Base-by-base conservation (phyloP, 1,284 basidiomycete species). In the Fomitopsis schrenkii region DNA sequence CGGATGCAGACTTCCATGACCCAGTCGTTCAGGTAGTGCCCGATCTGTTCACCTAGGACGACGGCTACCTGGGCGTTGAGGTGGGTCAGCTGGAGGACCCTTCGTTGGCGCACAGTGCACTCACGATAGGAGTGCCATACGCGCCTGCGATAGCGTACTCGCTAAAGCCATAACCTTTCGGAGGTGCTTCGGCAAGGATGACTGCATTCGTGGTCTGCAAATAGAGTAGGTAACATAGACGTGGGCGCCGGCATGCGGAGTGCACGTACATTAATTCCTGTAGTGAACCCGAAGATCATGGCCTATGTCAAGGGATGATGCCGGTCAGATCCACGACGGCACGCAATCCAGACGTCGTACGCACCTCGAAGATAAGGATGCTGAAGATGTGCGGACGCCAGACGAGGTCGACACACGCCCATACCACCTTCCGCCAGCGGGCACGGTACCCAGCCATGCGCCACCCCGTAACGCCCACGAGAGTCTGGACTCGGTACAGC, bases 1-100 rank as follows among this genome's bases (percentile, higher is more conserved):
- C 79, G 76, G 66, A 88, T 83, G 57, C 76, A 79, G n/a, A 71
- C 46, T 62, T 80, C 81, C 78, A 85, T 84, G 50, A 90, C 81
- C 77, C 80, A 85, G 62, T 91, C 89, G 66, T 91, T 90, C 61
- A 80, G 68, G 66, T 82, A 91, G 17, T 86, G 80, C 42, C 89
- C 90, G 5, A 83, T 68, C 1, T 90, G 28, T 70, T 92, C 88
- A 44, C 90, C 90, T 46, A 91, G 70, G n/a, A 91, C 58, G 3
- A 86, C 83, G 0, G 83, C 83, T 12, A 89, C 77, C 84, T 87
- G 8, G 30, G 62, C 6, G 17, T 5, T 22, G 33, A 8, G n/a
- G 36, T 55, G 30, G 10, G 2, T 42, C 14, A 19, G n/a, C 30
- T 22, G 40, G 10, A 41, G 14, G 9, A 8, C 8, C 7, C n/a